Percentiles rank a stretch among this genome's conserved stretches.
phyloP scores from a whole-genome alignment of 2,329 filamentous ascomycete genomes.

The Sporothrix schenckii region DNA sequence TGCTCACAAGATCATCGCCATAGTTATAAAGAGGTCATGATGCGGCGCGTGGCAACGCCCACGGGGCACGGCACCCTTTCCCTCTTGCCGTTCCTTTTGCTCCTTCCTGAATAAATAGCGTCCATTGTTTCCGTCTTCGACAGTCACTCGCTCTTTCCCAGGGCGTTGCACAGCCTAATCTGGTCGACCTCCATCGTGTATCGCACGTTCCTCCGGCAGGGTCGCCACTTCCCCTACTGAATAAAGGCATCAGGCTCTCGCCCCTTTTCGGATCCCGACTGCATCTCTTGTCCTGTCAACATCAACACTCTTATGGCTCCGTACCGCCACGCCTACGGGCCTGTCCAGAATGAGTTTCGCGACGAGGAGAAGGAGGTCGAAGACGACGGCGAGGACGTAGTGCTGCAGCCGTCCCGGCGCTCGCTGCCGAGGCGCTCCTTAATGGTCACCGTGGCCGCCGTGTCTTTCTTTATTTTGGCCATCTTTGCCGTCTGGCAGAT shows the following conservation, averaged over 20 bases:
- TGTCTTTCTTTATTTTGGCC: conserved; percentile 45
- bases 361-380: conserved; percentile 19
- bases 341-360: not conserved
- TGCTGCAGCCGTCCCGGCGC: not conserved
- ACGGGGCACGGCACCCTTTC: not conserved
- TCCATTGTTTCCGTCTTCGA: not conserved
- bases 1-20: not conserved
- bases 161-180: not conserved
- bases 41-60: conserved; percentile 15
- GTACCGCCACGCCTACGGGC: not conserved
- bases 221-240: not conserved
- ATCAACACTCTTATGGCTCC: conserved; percentile 6
- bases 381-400: not conserved
- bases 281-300: not conserved
- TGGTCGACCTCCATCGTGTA: not conserved
- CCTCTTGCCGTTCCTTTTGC: not conserved
- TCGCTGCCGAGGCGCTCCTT: conserved; percentile 36
- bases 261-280: not conserved
- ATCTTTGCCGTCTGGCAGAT: conserved; percentile 41
- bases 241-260: not conserved
- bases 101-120: not conserved
- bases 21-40: conserved; percentile 24
- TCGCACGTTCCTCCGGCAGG: not conserved
- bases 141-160: conserved; percentile 1
- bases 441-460: conserved; percentile 34